A percentile compares a stretch with the other conserved stretches of the same genome.
These are phyloP conservation scores for Fagopyrum esculentum DNA, from an alignment of 148 eudicot genomes.

Conservation along the genomic window DNA sequence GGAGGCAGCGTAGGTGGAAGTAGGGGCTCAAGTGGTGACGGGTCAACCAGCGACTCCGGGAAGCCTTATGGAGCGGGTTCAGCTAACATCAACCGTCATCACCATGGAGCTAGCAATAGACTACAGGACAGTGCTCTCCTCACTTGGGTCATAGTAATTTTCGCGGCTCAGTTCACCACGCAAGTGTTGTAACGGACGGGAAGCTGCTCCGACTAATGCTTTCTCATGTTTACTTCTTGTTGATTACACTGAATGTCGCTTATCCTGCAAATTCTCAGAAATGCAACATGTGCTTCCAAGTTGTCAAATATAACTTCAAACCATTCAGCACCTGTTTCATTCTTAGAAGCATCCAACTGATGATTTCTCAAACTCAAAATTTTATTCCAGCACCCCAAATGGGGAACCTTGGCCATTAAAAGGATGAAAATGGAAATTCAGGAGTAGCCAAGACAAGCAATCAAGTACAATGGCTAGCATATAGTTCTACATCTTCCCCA, in stretches of 20 bases:
- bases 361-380: background rate
- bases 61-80: background rate
- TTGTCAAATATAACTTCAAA: background rate
- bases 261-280: background rate
- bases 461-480: background rate
- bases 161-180: background rate
- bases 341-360: background rate
- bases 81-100: background rate
- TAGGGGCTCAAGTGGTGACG: conserved; percentile 1
- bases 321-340: background rate
- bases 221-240: background rate
- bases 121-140: background rate
- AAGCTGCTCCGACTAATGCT: no score
- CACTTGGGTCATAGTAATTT: conserved; percentile 5
- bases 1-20: background rate
- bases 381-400: background rate
- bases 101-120: background rate
- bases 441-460: background rate
- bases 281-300: background rate
- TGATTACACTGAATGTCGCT: background rate
- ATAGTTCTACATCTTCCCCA: background rate
- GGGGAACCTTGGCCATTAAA: background rate
- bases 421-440: background rate
- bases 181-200: background rate
- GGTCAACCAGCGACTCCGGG: background rate